Evolutionary conservation across 306 rosid genomes (phyloP).

Genomic region (Corylus americana): DNA sequence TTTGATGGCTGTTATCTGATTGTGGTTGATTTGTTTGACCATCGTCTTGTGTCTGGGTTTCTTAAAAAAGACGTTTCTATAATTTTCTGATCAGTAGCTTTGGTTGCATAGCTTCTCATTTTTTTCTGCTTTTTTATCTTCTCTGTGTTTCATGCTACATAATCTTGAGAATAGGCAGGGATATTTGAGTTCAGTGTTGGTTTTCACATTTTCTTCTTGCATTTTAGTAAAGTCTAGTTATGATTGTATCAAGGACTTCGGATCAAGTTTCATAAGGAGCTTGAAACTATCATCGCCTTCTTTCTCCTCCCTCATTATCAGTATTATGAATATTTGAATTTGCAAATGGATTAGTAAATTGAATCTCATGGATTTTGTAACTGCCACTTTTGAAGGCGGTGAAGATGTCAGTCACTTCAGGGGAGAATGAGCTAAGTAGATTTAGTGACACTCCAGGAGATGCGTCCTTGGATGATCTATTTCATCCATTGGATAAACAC

Average conservation of each 20-base stretch:
- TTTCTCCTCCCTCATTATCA: not conserved
- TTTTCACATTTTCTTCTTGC: conserved; percentile 10
- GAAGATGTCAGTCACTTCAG: conserved; percentile 57
- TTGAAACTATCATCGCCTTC: conserved; percentile 10
- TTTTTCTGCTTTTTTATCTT: conserved; percentile 1
- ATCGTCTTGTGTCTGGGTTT: not conserved
- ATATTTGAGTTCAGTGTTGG: not conserved
- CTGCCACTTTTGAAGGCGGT: conserved; percentile 58
- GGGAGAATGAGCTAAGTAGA: conserved; percentile 84
- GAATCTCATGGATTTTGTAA: conserved; percentile 35
- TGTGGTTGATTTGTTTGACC: not conserved
- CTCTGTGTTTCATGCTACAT: not conserved
- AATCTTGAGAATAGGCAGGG: conserved; percentile 14
- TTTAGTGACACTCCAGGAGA: conserved; percentile 99
- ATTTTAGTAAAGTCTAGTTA: not conserved
- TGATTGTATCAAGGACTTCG: conserved; percentile 4
- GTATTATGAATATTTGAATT: conserved; percentile 17
- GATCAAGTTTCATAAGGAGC: conserved; percentile 17
- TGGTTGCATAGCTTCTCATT: conserved; percentile 16
- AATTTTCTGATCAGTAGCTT: not conserved
- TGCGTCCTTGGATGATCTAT: conserved; percentile 92
- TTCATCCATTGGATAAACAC: conserved; percentile 75
- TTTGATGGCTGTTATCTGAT: not conserved
- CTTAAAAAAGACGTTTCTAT: not conserved
- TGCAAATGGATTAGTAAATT: conserved; percentile 2